Conservation (phyloP, 2,329 filamentous ascomycete species). For the Xylariaceae sp. region DNA sequence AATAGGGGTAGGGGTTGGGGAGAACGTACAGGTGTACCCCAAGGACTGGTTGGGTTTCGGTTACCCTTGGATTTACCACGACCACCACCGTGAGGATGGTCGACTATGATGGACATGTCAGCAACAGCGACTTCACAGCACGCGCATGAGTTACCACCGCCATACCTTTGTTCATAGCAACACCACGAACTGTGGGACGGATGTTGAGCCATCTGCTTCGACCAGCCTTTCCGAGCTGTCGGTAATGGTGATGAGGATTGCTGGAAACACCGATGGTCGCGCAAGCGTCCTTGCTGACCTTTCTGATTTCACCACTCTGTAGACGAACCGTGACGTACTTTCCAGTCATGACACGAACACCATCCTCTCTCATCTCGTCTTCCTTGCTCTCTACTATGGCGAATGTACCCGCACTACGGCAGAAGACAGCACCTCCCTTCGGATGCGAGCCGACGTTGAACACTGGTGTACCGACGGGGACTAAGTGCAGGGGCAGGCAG, state of each 20-base stretch:
- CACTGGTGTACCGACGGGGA: constrained; percentile 87
- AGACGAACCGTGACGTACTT: constrained; percentile 79
- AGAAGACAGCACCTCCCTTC: constrained; percentile 78
- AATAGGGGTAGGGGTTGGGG: constrained; percentile 3
- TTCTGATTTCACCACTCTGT: constrained; percentile 87
- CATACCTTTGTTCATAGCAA: constrained; percentile 95
- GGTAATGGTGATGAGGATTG: constrained; percentile 87
- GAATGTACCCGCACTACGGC: constrained; percentile 88
- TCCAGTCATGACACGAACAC: constrained; percentile 58
- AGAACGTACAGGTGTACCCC: constrained; percentile 82
- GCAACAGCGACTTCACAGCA: constrained; percentile 1
- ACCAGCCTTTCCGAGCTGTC: constrained; percentile 90
- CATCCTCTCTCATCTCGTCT: constrained; percentile 60
- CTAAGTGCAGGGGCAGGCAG: constrained; percentile 91
- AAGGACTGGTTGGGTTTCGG: constrained; percentile 87
- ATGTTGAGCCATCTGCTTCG: constrained; percentile 91
- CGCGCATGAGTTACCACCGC: constrained; percentile 12
- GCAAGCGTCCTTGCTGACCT: constrained; percentile 85
- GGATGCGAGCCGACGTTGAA: constrained; percentile 80
- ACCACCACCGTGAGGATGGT: constrained; percentile 98
- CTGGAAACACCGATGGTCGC: constrained; percentile 92
- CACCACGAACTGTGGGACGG: constrained; percentile 88
- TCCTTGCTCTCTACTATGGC: constrained; percentile 87
- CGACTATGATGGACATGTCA: constrained; percentile 46
- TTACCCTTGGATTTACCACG: constrained; percentile 99